Conservation (phyloP, 805 yeast genomes). For the Torulaspora maleeae region DNA sequence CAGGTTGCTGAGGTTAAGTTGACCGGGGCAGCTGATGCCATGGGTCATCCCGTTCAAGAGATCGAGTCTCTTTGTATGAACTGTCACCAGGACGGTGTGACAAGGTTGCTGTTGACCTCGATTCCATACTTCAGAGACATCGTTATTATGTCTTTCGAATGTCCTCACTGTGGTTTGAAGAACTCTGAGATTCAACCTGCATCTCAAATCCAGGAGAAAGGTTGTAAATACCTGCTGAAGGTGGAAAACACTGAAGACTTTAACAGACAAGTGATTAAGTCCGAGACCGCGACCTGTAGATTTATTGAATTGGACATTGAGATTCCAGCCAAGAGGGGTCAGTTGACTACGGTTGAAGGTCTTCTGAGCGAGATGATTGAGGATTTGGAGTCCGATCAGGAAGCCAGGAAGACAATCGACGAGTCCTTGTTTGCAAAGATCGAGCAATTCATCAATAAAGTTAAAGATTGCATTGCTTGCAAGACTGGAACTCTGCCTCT, state of each 20-base stretch:
- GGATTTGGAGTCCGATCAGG: slow-evolving; percentile 78
- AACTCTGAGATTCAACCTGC: slow-evolving; percentile 97
- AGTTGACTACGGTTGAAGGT: slow-evolving; percentile 89
- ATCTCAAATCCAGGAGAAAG: slow-evolving; percentile 82
- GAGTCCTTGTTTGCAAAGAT: slow-evolving; percentile 76
- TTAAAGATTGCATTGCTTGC: slow-evolving; percentile 58
- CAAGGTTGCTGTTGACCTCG: slow-evolving; percentile 75
- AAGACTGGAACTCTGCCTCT: slow-evolving; percentile 67
- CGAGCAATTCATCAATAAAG: slow-evolving; percentile 58
- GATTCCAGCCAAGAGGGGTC: slow-evolving; percentile 93
- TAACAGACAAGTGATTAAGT: slow-evolving; percentile 86
- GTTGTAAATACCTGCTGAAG: slow-evolving; percentile 64
- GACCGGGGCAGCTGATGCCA: slow-evolving; percentile 77
- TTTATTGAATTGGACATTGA: slow-evolving; percentile 85
- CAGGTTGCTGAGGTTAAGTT: slow-evolving; percentile 40
- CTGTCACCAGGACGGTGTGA: slow-evolving; percentile 81
- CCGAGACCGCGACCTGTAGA: slow-evolving; percentile 76
- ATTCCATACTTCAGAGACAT: slow-evolving; percentile 92
- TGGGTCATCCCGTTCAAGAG: slow-evolving; percentile 94
- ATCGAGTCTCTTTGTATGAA: slow-evolving; percentile 94
- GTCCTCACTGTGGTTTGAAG: slow-evolving; percentile 90
- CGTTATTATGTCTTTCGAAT: slow-evolving; percentile 88
- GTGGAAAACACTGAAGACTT: slow-evolving; percentile 69
- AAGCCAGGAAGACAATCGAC: slow-evolving; percentile 64
- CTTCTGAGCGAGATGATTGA: slow-evolving; percentile 74